Evolutionary conservation across 2,329 filamentous ascomycete genomes (phyloP), one percentile per base, ranked within the genome.

Genomic region (Hypoxylon sp.): DNA sequence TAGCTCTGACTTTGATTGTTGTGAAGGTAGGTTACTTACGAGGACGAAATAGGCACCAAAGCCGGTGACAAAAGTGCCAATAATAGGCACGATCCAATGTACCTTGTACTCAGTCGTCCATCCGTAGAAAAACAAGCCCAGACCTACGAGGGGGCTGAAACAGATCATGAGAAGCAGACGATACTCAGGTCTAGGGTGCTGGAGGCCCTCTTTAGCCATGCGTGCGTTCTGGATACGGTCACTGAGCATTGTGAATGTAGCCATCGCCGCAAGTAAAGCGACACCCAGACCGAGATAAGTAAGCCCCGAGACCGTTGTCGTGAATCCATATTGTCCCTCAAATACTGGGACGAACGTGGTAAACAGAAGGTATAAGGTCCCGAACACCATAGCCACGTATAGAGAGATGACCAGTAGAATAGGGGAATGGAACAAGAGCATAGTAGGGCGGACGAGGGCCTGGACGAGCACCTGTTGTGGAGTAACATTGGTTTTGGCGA

Each of bases 291-390:
- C 82, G 6, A 83, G 71, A 69, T 79, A 83, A 1, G 79, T 70
- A 5, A 83, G 73, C 2, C 82, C 82, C 0, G 79, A 76, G 9
- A 75, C 71, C 3, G 75, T 76, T 1, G 77, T 76, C 3, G 74
- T 76, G 70, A 82, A 83, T 17, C 78, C 75, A 63, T 83, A 83
- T 22, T 74, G 71, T 3, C 74, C 71, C 59, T 79, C 66, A 60
- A 82, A 84, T 2, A 83, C 79, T 13, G 74, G 44, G 9, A 80
- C 77, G 60, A 83, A 80, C 39, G 81, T 82, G 5, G 81, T 82
- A 66, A 84, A 81, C 19, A 83, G 73, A 3, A 84, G 70, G 59
- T 81, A 83, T 2, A 83, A 69, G 59, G 79, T 77, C 2, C 81
- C 81, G 67, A 80, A 78, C 1, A 71, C 67, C 11, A 78, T 24